Evolutionary conservation across 2,329 filamentous ascomycete genomes (phyloP).

Genomic region (Didymellaceae sp.): DNA sequence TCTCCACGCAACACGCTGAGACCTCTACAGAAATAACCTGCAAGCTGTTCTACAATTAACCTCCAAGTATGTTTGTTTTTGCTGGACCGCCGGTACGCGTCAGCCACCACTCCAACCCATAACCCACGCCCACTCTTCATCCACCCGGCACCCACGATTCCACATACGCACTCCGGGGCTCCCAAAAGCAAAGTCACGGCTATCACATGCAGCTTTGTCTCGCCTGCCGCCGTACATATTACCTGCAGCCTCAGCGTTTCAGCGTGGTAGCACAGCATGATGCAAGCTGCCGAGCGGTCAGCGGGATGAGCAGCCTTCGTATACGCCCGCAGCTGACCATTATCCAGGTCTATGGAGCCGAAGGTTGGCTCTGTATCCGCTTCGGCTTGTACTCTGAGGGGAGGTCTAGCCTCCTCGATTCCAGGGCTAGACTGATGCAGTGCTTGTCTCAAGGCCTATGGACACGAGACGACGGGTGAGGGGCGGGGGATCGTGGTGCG

Average conservation of each 20-base stretch:
- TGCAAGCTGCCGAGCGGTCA: constrained; percentile 3
- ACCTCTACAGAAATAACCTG: background rate
- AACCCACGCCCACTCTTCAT: background rate
- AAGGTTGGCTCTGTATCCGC: background rate
- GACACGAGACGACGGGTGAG: constrained; percentile 8
- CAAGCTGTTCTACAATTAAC: background rate
- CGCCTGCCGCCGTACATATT: constrained; percentile 12
- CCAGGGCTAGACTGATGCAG: constrained; percentile 5
- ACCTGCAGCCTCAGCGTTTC: constrained; percentile 9
- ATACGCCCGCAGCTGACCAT: constrained; percentile 20
- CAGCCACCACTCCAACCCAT: constrained; percentile 3
- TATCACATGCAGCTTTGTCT: background rate
- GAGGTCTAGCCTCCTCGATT: constrained; percentile 4
- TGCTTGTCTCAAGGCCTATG: constrained; percentile 4
- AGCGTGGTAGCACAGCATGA: constrained; percentile 9
- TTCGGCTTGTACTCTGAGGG: constrained; percentile 11
- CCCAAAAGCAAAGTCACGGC: background rate
- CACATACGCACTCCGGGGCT: background rate
- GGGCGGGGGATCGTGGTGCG: background rate
- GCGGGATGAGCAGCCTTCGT: constrained; percentile 4
- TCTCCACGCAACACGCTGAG: background rate
- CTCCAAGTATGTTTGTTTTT: background rate
- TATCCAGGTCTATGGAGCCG: constrained; percentile 24
- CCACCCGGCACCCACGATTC: background rate
- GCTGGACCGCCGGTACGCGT: background rate